These are phyloP conservation scores for Russula brevipes DNA, from an alignment of 768 basidiomycete species.

Conservation along the genomic window DNA sequence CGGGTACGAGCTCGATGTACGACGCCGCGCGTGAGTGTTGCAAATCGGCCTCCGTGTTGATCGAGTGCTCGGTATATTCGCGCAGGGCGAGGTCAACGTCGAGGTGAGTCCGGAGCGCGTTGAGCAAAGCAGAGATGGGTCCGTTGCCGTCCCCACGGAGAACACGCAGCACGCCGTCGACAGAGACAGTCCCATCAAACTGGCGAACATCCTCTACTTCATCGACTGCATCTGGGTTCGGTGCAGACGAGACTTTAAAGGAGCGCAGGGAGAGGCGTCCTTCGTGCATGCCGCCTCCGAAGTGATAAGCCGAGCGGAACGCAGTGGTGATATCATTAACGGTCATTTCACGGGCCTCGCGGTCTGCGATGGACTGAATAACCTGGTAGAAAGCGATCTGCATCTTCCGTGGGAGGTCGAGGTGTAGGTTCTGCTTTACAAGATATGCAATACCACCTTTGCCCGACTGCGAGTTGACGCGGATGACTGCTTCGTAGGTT, in stretches of 20 bases:
- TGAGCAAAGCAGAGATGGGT: too few relatives aligned
- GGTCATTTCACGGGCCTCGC: too few relatives aligned
- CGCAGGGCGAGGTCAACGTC: too few relatives aligned
- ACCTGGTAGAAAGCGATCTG: conserved; percentile 92
- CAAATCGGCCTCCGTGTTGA: too few relatives aligned
- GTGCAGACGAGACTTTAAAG: conserved; percentile 71
- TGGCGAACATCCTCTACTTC: conserved; percentile 62
- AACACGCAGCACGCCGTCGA: conserved; percentile 79
- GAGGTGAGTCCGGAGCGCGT: too few relatives aligned
- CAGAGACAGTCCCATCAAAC: conserved; percentile 82
- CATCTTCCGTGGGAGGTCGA: conserved; percentile 97
- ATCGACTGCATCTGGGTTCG: conserved; percentile 47
- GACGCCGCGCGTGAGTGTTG: too few relatives aligned
- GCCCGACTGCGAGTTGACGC: conserved; percentile 98
- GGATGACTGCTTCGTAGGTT: conserved; percentile 96
- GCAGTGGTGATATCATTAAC: too few relatives aligned
- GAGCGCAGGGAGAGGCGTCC: conserved; percentile 77
- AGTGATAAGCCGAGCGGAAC: too few relatives aligned
- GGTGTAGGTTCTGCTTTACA: conserved; percentile 83
- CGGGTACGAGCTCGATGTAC: too few relatives aligned
- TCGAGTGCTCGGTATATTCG: too few relatives aligned
- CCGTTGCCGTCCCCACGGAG: conserved; percentile 91
- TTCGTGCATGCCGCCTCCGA: too few relatives aligned
- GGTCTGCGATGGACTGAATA: too few relatives aligned
- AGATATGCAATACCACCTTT: conserved; percentile 98